A percentile compares a stretch with the other conserved stretches of the same genome.
These are phyloP conservation scores for Rhynchospora breviuscula DNA, from an alignment of 176 grass and related monocot genomes.

Conservation along the genomic window DNA sequence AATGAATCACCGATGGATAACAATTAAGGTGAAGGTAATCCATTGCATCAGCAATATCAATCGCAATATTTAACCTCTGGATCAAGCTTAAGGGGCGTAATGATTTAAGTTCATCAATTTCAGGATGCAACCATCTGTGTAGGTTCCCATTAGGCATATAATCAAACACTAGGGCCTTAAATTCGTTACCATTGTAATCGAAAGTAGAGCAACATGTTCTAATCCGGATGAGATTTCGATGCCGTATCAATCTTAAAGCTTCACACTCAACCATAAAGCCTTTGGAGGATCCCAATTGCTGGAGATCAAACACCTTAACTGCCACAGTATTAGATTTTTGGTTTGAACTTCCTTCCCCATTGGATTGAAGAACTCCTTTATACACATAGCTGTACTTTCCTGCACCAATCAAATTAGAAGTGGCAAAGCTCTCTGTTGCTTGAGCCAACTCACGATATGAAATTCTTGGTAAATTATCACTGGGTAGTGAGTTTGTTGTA, in stretches of 20 bases:
- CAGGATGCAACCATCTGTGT: constrained; percentile 38
- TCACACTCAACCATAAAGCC: constrained; percentile 44
- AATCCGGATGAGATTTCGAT: constrained; percentile 39
- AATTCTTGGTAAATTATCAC: constrained; percentile 28
- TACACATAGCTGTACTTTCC: constrained; percentile 39
- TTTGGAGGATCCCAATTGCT: constrained; percentile 21
- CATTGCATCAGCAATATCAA: constrained; percentile 32
- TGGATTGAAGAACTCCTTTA: constrained; percentile 27
- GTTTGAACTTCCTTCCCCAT: neutral
- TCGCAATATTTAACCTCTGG: constrained; percentile 28
- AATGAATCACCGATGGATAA: neutral
- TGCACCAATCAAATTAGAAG: constrained; percentile 27
- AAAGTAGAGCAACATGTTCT: constrained; percentile 36
- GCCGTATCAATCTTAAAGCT: constrained; percentile 30
- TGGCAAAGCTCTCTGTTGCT: constrained; percentile 37
- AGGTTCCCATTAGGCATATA: constrained; percentile 43
- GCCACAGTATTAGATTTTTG: constrained; percentile 11
- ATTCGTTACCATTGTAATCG: constrained; percentile 32
- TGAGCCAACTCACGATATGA: constrained; percentile 30
- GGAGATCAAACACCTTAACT: constrained; percentile 38
- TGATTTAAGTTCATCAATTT: neutral
- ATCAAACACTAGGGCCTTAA: constrained; percentile 41
- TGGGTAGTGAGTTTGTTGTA: neutral
- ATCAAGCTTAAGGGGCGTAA: constrained; percentile 11
- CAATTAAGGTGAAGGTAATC: constrained; percentile 38